Conservation (phyloP, 148 eudicot genomes). For the Silene uniflora region DNA sequence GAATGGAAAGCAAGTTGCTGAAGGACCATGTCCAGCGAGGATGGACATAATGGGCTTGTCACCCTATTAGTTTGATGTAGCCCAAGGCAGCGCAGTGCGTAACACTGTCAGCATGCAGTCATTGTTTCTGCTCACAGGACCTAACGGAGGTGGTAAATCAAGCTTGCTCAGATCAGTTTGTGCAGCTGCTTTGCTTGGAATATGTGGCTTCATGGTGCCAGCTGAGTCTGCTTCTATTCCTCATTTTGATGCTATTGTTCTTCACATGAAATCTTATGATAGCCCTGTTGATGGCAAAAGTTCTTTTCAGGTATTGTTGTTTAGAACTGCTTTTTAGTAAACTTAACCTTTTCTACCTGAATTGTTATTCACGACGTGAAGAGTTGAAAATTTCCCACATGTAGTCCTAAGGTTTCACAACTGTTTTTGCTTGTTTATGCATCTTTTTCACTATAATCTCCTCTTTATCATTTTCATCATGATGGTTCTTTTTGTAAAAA, state of each 20-base stretch:
- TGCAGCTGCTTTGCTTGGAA: slow-evolving; percentile 93
- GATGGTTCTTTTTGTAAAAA: no score
- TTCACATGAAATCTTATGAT: slow-evolving; percentile 97
- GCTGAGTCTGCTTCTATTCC: slow-evolving; percentile 87
- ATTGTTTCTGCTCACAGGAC: slow-evolving; percentile 87
- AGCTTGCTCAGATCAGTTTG: slow-evolving; percentile 88
- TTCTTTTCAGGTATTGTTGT: slow-evolving; percentile 74
- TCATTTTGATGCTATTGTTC: slow-evolving; percentile 85
- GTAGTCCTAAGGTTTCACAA: background rate
- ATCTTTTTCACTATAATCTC: no score
- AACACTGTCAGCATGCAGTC: slow-evolving; percentile 81
- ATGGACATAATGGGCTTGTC: slow-evolving; percentile 79
- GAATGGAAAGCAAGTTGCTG: slow-evolving; percentile 34
- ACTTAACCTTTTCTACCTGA: background rate
- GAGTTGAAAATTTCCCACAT: background rate
- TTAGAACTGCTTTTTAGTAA: background rate
- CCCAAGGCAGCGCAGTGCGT: slow-evolving; percentile 74
- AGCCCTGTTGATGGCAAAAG: slow-evolving; percentile 99
- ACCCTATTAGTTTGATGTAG: slow-evolving; percentile 91
- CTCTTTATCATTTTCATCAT: no score
- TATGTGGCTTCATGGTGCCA: slow-evolving; percentile 96
- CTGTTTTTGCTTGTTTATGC: background rate
- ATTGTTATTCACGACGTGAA: background rate
- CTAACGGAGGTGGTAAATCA: slow-evolving; percentile 98
- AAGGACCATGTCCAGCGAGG: slow-evolving; percentile 24